These are phyloP conservation scores for Candida glaebosa DNA, from an alignment of 805 yeast genomes.

Conservation along the genomic window DNA sequence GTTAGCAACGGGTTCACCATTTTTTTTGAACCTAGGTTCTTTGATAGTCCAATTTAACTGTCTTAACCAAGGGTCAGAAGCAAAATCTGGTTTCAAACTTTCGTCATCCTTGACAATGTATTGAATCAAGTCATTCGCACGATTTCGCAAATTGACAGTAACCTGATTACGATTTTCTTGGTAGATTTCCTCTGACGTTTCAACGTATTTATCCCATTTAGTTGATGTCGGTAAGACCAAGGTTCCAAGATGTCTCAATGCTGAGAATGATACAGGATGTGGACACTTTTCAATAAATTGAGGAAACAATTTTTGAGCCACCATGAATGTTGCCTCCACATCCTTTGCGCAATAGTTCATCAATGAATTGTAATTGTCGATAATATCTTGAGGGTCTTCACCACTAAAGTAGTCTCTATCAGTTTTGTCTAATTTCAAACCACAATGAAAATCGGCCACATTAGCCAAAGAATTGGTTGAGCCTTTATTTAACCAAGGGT, in stretches of 20 bases:
- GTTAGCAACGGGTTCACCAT: constrained; percentile 63
- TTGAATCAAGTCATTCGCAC: constrained; percentile 59
- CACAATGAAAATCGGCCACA: constrained; percentile 78
- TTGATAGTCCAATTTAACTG: constrained; percentile 85
- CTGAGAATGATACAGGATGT: constrained; percentile 93
- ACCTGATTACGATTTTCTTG: constrained; percentile 56
- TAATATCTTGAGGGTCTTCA: constrained; percentile 50
- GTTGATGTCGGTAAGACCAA: constrained; percentile 74
- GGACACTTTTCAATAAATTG: constrained; percentile 66
- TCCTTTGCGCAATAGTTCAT: constrained; percentile 84
- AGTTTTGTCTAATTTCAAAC: constrained; percentile 60
- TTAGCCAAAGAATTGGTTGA: constrained; percentile 76
- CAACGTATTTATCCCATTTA: constrained; percentile 72
- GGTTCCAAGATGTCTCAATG: constrained; percentile 68
- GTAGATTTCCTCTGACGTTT: constrained; percentile 63
- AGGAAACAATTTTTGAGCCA: constrained; percentile 69
- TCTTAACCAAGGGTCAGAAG: constrained; percentile 83
- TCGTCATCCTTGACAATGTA: constrained; percentile 31
- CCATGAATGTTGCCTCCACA: constrained; percentile 69
- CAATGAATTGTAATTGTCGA: constrained; percentile 54
- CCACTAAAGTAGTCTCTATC: constrained; percentile 63
- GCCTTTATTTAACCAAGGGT: constrained; percentile 84
- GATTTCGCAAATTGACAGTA: constrained; percentile 50
- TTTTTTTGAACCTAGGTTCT: constrained; percentile 59
- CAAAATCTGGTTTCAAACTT: constrained; percentile 26